Conservation (phyloP, 1,284 basidiomycete genomes). For the Chondrostereum purpureum region DNA sequence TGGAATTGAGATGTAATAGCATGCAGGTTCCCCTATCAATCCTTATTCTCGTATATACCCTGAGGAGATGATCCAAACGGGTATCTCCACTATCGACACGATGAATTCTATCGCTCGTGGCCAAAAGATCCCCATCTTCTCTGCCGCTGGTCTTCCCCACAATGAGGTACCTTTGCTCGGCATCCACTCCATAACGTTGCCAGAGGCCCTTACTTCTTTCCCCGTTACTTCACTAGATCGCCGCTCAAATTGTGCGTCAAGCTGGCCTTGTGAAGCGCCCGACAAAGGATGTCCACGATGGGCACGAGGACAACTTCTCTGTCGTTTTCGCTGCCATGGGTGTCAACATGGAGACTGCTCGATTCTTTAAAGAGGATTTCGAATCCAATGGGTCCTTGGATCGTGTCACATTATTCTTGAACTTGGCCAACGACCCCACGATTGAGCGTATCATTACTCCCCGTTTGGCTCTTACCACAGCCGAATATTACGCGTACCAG, state of each 20-base stretch:
- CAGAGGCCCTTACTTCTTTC: constrained; percentile 15
- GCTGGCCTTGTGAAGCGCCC: constrained; percentile 94
- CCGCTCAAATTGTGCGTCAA: constrained; percentile 99
- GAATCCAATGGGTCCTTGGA: constrained; percentile 98
- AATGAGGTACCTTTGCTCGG: constrained; percentile 70
- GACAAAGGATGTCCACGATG: constrained; percentile 96
- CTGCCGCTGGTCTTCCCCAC: constrained; percentile 97
- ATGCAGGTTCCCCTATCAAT: constrained; percentile 93
- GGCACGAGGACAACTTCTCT: constrained; percentile 99
- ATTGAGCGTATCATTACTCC: constrained; percentile 99
- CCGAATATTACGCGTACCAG: constrained; percentile 99
- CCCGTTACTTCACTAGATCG: constrained; percentile 59
- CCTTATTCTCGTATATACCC: constrained; percentile 99
- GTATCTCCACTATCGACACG: constrained; percentile 97
- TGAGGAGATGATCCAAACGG: constrained; percentile 99
- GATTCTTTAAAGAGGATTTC: constrained; percentile 99
- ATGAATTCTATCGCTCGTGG: constrained; percentile 99
- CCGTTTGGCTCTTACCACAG: constrained; percentile 95
- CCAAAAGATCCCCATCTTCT: constrained; percentile 99
- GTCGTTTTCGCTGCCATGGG: constrained; percentile 99
- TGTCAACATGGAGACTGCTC: constrained; percentile 99
- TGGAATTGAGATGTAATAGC: constrained; percentile 10
- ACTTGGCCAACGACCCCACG: constrained; percentile 99
- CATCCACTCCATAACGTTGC: no score
- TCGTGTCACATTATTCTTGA: constrained; percentile 97